phyloP scores from a whole-genome alignment of 139 green algal genomes.

The Chlamydomonas sp. region DNA sequence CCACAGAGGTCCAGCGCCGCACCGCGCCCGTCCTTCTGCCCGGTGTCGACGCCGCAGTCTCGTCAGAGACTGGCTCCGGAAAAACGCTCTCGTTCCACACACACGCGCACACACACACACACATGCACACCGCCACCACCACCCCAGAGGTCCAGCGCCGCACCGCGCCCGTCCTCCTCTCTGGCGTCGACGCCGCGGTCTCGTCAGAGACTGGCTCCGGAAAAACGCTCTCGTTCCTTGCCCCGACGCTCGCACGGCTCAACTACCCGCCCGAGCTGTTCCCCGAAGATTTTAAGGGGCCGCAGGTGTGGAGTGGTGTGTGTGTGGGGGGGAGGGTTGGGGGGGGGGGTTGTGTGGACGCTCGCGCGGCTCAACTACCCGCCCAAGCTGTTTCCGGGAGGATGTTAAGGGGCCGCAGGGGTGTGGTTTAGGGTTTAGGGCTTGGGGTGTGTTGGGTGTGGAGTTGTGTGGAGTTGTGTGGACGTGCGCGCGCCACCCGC shows the following conservation, averaged over 20 bases:
- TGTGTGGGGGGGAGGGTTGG: background rate
- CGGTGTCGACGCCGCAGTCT: too few species aligned
- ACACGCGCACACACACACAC: too few species aligned
- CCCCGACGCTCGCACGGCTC: conserved; percentile 55
- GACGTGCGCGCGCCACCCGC: too few species aligned
- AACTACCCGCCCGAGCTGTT: conserved; percentile 62
- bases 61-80: conserved; percentile 61
- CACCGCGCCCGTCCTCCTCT: conserved; percentile 41
- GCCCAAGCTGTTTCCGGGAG: background rate
- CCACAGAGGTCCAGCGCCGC: too few species aligned
- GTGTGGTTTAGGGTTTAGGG: background rate
- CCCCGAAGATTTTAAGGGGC: conserved; percentile 61
- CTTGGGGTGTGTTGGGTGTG: too few species aligned
- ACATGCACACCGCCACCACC: too few species aligned
- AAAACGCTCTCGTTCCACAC: conserved; percentile 82
- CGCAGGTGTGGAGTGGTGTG: conserved; percentile 17
- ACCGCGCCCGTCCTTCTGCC: too few species aligned
- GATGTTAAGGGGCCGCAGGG: background rate
- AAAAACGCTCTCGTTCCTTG: conserved; percentile 75
- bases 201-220: conserved; percentile 62
- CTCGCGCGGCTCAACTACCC: too few species aligned
- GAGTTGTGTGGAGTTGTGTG: too few species aligned
- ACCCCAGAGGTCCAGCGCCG: conserved; percentile 67
- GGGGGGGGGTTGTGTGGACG: too few species aligned
- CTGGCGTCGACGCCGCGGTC: conserved; percentile 56